Evolutionary conservation across 1,284 basidiomycete genomes (phyloP), one percentile per base, ranked within the genome.

Genomic region (Moesziomyces sp.): DNA sequence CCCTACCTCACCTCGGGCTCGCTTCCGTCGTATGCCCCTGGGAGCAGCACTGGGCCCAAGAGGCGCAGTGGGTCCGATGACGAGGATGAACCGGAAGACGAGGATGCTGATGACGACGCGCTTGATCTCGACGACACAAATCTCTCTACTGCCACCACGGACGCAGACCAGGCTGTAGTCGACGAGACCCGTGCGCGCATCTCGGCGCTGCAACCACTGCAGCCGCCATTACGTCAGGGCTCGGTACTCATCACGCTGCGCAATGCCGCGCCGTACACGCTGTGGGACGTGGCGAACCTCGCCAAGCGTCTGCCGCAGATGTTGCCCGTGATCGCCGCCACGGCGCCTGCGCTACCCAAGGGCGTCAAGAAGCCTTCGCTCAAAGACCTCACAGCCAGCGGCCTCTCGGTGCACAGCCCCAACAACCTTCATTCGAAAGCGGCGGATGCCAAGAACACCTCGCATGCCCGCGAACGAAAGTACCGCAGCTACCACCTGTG

Each of bases 191-290:
- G 59, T 35, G 58, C 71, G 6, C 63, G 61, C 23, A 59, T 69
- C 26, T 86, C 89, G 69, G 90, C 90, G 10, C 89, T 59, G 34
- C 73, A 60, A 30, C 60, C 59, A 5, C 57, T 76, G 52, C 38
- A 57, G 11, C 84, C 86, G 23, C 83, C 82, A 0, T 76, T 83
- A 0, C 86, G 86, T 0, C 74, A 79, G 52, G 88, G 88, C 0
- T 85, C 92, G 0, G 85, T 97, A n/a, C 88, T 98, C 34, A 88
- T 98, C 53, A 97, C 96, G 0, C 86, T 98, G 40, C 89, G 95
- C 52, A 93, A 96, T 81, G 91, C 91, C 23, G 77, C 88, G 0
- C 97, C 96, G 0, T 99, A 99, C 84, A 93, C 92, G 1, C 86
- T 90, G 56, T 99, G 96, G 93, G 91, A 80, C 58, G 86, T 84